Evolutionary conservation across 208 protist genomes (phyloP), one percentile per base, ranked within the genome.

Genomic region (Trypanosomatidae sp.): DNA sequence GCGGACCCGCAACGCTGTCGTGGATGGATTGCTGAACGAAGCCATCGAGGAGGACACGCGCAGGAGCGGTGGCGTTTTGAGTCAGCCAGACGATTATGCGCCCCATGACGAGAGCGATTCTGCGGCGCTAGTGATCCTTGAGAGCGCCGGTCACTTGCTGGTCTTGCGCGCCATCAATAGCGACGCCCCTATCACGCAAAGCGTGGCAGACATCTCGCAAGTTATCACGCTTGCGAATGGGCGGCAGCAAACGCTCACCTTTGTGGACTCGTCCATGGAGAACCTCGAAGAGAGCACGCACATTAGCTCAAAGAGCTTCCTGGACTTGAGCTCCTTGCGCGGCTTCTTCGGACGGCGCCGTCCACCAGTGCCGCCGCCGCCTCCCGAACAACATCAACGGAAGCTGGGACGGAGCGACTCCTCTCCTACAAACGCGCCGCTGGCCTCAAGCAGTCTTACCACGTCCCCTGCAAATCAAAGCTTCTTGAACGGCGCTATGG

Each of bases 121-220:
- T 39, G 69, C 49, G 17, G 74, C 80, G 44, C 83, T 95, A 50
- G 84, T 93, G 9, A 73, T 93, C 50, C 84, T 93, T 47, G 89
- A 93, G 71, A 88, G 81, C 64, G 73, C 83, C 43, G 91, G 91
- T 6, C 78, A 83, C 53, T 72, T 95, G 49, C 59, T 95, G 28
- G 80, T 92, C 10, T 67, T 93, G 10, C 80, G 78, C 12, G 69
- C 62, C 55, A 58, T 95, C 43, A 89, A 89, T 68, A 86, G 62
- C 17, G 80, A 66, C 2, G 72, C 43, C 30, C 36, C 70, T 6
- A 74, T 76, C 49, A 64, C 80, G 52, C 87, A 90, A 60, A 70
- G 84, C 0, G 91, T 95, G 73, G n/a, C 75, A 3, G 90, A 92
- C 71, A 65, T 95, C 55, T 85, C 80, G 36, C 86, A 87, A 73